phyloP scores from a whole-genome alignment of 2,329 filamentous ascomycete species.

The Stachybotrys chartarum region DNA sequence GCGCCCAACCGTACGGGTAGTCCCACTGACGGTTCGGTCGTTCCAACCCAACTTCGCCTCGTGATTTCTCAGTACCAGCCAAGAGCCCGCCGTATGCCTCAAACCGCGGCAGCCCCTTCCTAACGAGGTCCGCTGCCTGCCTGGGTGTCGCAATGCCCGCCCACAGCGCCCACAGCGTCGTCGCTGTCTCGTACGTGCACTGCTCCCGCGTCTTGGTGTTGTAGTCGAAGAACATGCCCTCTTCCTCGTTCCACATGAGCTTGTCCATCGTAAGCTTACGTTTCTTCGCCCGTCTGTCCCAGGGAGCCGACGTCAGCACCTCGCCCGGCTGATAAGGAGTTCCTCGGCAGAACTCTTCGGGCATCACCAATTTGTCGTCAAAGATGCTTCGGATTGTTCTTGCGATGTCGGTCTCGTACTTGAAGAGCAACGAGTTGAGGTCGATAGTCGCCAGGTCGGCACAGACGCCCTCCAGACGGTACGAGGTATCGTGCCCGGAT shows the following conservation, averaged over 20 bases:
- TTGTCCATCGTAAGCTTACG: slow-evolving; percentile 84
- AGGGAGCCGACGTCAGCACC: slow-evolving; percentile 74
- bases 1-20: slow-evolving; percentile 96
- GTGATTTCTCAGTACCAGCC: slow-evolving; percentile 83
- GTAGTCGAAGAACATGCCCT: slow-evolving; percentile 98
- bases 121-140: slow-evolving; percentile 79
- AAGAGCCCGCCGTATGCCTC: slow-evolving; percentile 83
- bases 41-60: slow-evolving; percentile 70
- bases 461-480: slow-evolving; percentile 81
- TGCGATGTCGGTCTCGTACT: slow-evolving; percentile 92
- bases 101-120: slow-evolving; percentile 75
- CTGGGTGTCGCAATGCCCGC: slow-evolving; percentile 78
- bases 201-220: slow-evolving; percentile 76
- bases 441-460: slow-evolving; percentile 90
- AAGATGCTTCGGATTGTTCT: slow-evolving; percentile 80
- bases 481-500: slow-evolving; percentile 93
- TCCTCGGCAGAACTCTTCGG: slow-evolving; percentile 70
- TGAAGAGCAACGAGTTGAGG: slow-evolving; percentile 89
- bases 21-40: slow-evolving; percentile 97
- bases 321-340: slow-evolving; percentile 57
- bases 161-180: slow-evolving; percentile 97
- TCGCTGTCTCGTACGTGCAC: slow-evolving; percentile 81
- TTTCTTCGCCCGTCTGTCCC: slow-evolving; percentile 82
- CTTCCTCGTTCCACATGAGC: slow-evolving; percentile 85
- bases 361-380: slow-evolving; percentile 73